Evolutionary conservation across 2,329 filamentous ascomycete species (phyloP).

Genomic region (Sarocladium strictum): DNA sequence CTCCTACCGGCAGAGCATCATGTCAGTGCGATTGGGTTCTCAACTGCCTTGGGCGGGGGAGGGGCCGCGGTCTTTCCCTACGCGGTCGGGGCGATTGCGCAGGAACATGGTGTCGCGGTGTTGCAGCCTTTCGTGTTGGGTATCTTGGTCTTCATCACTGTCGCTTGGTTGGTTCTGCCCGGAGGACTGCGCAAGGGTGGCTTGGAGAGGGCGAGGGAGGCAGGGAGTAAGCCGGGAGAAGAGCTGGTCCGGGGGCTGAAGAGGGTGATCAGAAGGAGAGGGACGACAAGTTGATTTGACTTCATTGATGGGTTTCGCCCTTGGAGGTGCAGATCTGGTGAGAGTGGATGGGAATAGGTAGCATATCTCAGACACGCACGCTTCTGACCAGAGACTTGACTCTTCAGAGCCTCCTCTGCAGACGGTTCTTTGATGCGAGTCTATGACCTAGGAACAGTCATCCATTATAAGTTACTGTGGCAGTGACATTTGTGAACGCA

Average conservation of each 20-base stretch:
- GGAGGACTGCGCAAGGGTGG: slow-evolving; percentile 13
- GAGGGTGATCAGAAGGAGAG: not conserved
- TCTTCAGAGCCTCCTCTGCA: too few species aligned
- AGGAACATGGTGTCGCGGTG: slow-evolving; percentile 47
- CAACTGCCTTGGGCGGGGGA: slow-evolving; percentile 66
- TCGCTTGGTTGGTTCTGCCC: slow-evolving; percentile 41
- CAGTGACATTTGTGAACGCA: too few species aligned
- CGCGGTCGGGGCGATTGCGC: slow-evolving; percentile 60
- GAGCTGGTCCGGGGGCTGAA: not conserved
- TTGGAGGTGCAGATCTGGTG: too few species aligned
- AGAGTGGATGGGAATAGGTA: too few species aligned
- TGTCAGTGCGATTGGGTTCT: slow-evolving; percentile 71
- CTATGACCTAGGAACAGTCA: too few species aligned
- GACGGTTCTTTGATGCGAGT: too few species aligned
- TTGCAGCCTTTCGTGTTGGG: slow-evolving; percentile 52
- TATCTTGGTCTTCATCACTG: slow-evolving; percentile 36
- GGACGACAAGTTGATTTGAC: too few species aligned
- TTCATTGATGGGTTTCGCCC: too few species aligned
- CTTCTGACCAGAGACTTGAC: too few species aligned
- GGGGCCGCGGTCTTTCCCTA: slow-evolving; percentile 65
- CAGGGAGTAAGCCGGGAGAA: slow-evolving; percentile 6
- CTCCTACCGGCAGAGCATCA: slow-evolving; percentile 66
- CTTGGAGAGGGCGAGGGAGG: slow-evolving; percentile 11
- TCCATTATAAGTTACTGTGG: too few species aligned
- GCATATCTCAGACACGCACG: too few species aligned